Base-by-base conservation (phyloP, 2,329 filamentous ascomycete genomes). In the Cladosporium phlei region DNA sequence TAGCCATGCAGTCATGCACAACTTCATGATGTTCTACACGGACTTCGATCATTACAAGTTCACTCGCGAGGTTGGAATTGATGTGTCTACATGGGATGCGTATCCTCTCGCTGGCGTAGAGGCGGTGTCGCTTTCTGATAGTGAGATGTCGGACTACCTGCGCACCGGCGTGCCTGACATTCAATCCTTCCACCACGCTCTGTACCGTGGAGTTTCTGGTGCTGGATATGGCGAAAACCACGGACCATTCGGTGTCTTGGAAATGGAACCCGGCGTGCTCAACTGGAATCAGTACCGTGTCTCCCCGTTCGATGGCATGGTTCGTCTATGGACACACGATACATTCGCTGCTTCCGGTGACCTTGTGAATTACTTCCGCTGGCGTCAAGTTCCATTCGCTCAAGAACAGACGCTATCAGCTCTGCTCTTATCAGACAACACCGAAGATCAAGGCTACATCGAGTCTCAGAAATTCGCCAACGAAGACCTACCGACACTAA, bases 31-130 rank as follows among this genome's bases (percentile, higher is more conserved):
- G 10, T 43, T 53, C 17, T 56, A 46, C 44, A 56, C 52, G 0
- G 54, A 56, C 30, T 56, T 57, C 24, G 54, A 57, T 28, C 55
- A 57, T 30, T 52, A 53, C 45, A 52, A 56, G 7, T 57, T 56
- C 30, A 50, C 47, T 14, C 55, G 54, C 32, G 52, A 55, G n/a
- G 52, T 55, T 3, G 55, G 55, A 6, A 50, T 57, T 6, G 55
- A 57, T 20, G 29, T 57, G 5, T 40, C 55, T 1, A 57, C 55
- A 12, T 57, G 52, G 33, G 55, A 57, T 25, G 37, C 45, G 11
- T 57, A 57, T 19, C 45, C 55, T 19, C 52, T 56, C 17, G 54
- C 55, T 21, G 54, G 55, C 2, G 46, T 38, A 3, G 30, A n/a
- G 11, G 45, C 47, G 17, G 47, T 54, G 4, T 44, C 52, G 3